phyloP scores from a whole-genome alignment of 208 protist species.

The Herpetomonas muscarum region DNA sequence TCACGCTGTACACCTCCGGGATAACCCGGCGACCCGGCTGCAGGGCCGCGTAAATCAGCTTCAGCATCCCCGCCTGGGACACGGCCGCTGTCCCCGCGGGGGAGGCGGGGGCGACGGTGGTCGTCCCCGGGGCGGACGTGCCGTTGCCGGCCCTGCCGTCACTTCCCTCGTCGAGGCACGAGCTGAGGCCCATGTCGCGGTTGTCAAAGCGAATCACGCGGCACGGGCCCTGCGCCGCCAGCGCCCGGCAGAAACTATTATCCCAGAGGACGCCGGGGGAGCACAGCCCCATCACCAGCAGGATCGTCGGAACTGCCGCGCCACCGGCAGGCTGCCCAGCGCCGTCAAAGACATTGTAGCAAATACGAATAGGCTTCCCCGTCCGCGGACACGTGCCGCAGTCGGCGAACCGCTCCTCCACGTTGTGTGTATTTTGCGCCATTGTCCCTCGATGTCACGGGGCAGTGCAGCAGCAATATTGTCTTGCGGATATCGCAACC shows the following conservation, averaged over 20 bases:
- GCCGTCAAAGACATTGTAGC: conserved; percentile 65
- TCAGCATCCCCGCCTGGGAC: neutral
- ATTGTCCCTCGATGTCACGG: no score
- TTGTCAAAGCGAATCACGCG: conserved; percentile 77
- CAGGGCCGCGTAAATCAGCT: conserved; percentile 14
- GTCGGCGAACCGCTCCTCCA: conserved; percentile 38
- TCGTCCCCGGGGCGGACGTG: no score
- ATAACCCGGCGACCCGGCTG: conserved; percentile 31
- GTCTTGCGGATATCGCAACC: no score
- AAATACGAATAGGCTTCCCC: conserved; percentile 40
- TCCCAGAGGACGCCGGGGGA: conserved; percentile 57
- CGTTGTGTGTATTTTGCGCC: neutral
- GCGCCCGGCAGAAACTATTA: conserved; percentile 35
- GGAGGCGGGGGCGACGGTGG: no score
- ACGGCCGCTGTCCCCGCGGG: no score
- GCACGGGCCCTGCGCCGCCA: conserved; percentile 29
- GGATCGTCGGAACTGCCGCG: conserved; percentile 20
- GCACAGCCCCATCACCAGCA: conserved; percentile 63
- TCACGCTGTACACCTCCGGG: conserved; percentile 39
- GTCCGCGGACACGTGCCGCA: conserved; percentile 52
- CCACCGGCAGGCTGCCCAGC: neutral
- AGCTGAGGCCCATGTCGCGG: conserved; percentile 67
- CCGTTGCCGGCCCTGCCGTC: no score
- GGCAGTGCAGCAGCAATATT: no score
- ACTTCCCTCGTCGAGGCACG: conserved; percentile 41